Conservation (phyloP, 305 asterid genomes). For the Caryopteris hybrid region DNA sequence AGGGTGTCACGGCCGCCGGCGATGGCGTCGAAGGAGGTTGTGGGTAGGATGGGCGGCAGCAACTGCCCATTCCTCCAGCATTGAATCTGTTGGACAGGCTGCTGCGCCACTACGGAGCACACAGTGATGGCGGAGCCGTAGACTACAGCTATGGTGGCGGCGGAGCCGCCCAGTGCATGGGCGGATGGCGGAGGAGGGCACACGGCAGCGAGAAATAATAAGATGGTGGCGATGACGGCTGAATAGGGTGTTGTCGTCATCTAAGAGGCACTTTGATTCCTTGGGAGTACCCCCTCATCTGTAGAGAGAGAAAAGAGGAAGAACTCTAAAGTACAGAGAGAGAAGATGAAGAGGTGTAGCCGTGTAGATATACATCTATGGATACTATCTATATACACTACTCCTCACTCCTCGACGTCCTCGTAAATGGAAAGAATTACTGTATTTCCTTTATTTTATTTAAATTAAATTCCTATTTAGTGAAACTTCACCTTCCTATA, state of each 20-base stretch:
- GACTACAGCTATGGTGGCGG: slow-evolving; percentile 65
- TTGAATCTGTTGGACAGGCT: slow-evolving; percentile 51
- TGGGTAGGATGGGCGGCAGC: slow-evolving; percentile 28
- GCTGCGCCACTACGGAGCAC: slow-evolving; percentile 56
- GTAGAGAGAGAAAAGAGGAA: slow-evolving; percentile 16
- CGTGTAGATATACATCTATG: neutral
- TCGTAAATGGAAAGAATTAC: too few relatives aligned
- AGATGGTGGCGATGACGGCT: slow-evolving; percentile 23
- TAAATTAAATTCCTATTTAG: too few relatives aligned
- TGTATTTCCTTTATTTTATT: too few relatives aligned
- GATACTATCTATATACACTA: too few relatives aligned
- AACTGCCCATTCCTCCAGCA: slow-evolving; percentile 53
- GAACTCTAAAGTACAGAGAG: slow-evolving; percentile 18
- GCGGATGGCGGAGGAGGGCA: slow-evolving; percentile 24
- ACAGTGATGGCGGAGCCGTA: slow-evolving; percentile 59
- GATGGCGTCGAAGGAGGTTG: slow-evolving; percentile 57
- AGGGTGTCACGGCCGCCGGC: slow-evolving; percentile 65
- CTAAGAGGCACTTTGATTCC: slow-evolving; percentile 9
- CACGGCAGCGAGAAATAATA: slow-evolving; percentile 18
- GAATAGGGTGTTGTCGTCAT: slow-evolving; percentile 44
- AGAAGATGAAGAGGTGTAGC: neutral
- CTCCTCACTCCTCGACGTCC: too few relatives aligned
- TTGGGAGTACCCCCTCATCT: slow-evolving; percentile 30
- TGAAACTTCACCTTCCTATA: too few relatives aligned
- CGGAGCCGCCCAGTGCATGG: slow-evolving; percentile 59